Conservation (phyloP, 2,329 filamentous ascomycete genomes). For the Colletotrichum tanaceti region DNA sequence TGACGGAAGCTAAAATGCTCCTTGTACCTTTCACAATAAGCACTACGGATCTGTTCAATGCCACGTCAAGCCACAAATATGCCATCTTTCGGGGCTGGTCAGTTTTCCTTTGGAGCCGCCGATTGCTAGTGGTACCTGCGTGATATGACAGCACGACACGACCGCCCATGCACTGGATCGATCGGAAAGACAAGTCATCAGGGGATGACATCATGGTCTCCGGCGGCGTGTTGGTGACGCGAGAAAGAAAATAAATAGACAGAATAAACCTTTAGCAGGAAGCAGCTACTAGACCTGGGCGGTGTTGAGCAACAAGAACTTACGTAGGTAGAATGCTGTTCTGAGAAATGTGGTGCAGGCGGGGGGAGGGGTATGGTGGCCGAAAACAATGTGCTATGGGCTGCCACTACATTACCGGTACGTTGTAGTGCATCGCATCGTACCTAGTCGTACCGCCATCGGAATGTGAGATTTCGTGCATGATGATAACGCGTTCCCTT, state of each 20-base stretch:
- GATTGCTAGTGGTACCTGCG: not conserved
- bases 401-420: not conserved
- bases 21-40: not conserved
- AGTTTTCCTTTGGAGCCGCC: not conserved
- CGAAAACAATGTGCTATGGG: constrained; percentile 11
- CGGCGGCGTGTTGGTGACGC: constrained; percentile 16
- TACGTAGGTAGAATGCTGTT: constrained; percentile 27
- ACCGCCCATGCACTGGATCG: not conserved
- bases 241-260: constrained; percentile 1
- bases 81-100: not conserved
- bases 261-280: constrained; percentile 2
- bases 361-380: constrained; percentile 9
- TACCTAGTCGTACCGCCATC: not conserved
- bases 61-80: constrained; percentile 2
- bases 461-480: not conserved
- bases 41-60: not conserved
- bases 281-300: not conserved
- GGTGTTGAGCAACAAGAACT: not conserved
- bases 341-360: not conserved
- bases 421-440: not conserved
- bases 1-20: not conserved
- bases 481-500: constrained; percentile 2
- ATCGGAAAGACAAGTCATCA: constrained; percentile 6
- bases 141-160: not conserved
- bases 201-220: constrained; percentile 30